phyloP scores from a whole-genome alignment of 208 protist genomes.

The Novymonas esmeraldas region DNA sequence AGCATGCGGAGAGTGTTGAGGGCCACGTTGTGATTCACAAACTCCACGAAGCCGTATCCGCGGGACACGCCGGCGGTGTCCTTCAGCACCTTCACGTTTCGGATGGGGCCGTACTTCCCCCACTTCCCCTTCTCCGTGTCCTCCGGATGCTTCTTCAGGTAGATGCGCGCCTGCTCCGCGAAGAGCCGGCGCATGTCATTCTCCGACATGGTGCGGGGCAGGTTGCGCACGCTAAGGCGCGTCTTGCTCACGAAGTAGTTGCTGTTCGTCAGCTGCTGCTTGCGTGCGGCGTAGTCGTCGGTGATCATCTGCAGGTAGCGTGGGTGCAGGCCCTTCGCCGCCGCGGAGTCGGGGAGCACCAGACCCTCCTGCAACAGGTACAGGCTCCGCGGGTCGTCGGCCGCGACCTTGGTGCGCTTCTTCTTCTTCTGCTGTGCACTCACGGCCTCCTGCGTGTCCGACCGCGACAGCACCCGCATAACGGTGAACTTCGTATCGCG shows the following conservation, averaged over 20 bases:
- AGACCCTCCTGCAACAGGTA: conserved; percentile 90
- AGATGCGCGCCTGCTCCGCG: conserved; percentile 61
- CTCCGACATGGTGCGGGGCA: conserved; percentile 88
- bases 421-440: conserved; percentile 87
- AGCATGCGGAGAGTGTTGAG: conserved; percentile 79
- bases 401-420: conserved; percentile 88
- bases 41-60: conserved; percentile 94
- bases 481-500: conserved; percentile 88
- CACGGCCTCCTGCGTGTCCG: conserved; percentile 79
- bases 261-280: conserved; percentile 86
- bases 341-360: conserved; percentile 74
- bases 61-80: conserved; percentile 84
- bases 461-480: conserved; percentile 76
- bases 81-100: conserved; percentile 84
- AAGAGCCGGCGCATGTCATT: conserved; percentile 89
- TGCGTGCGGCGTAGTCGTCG: conserved; percentile 83
- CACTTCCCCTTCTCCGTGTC: conserved; percentile 76
- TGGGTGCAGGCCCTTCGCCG: conserved; percentile 77
- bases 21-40: conserved; percentile 91
- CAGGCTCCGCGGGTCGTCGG: conserved; percentile 88
- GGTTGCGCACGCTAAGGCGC: conserved; percentile 89
- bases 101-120: conserved; percentile 91
- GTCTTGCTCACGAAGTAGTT: conserved; percentile 93
- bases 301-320: conserved; percentile 87
- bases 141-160: conserved; percentile 78